Conservation (phyloP, 2,329 filamentous ascomycete genomes). For the Penicillium griseofulvum region DNA sequence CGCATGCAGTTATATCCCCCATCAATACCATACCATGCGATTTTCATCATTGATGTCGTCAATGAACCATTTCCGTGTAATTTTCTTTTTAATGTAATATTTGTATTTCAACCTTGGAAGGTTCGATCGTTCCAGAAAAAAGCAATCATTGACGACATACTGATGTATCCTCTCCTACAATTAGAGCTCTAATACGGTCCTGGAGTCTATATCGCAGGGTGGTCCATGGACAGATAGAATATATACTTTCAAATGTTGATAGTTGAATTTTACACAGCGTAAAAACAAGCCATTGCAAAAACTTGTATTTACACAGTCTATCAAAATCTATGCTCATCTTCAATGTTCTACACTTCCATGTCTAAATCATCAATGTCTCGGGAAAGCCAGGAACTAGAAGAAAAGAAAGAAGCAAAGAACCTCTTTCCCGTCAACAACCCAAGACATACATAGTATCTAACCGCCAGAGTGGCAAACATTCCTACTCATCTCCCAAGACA, state of each 20-base stretch:
- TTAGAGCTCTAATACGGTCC: neutral
- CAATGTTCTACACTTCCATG: neutral
- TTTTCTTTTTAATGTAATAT: neutral
- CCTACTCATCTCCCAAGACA: neutral
- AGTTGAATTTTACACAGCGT: neutral
- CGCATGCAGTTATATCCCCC: conserved; percentile 11
- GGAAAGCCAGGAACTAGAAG: neutral
- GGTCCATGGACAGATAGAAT: neutral
- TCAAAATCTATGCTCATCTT: neutral
- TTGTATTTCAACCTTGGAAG: neutral
- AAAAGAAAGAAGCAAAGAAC: neutral
- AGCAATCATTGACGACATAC: conserved; percentile 4
- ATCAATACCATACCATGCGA: conserved; percentile 11
- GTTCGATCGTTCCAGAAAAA: neutral
- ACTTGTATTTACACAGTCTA: neutral
- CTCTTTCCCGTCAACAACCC: neutral
- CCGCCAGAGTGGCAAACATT: neutral
- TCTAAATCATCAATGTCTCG: neutral
- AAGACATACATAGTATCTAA: neutral
- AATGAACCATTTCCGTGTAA: neutral
- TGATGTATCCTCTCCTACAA: neutral
- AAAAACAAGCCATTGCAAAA: too few relatives aligned
- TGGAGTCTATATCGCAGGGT: too few relatives aligned
- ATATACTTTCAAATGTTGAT: neutral
- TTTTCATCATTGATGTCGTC: neutral